phyloP scores from a whole-genome alignment of 2,329 filamentous ascomycete species.

The Pestalotiopsis sp. region DNA sequence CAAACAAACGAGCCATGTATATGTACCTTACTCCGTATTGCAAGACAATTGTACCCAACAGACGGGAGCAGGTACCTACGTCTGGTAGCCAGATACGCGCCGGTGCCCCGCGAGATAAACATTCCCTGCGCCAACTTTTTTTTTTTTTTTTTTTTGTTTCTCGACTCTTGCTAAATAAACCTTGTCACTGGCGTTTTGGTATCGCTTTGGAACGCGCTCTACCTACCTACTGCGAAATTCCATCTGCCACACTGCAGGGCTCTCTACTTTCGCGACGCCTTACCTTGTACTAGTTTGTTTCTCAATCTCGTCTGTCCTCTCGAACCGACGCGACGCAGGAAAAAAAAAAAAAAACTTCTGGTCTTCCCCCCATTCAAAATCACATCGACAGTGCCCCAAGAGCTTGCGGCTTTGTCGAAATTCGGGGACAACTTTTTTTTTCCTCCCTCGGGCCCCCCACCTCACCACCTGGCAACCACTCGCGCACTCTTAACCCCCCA shows the following conservation, averaged over 20 bases:
- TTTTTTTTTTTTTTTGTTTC: background rate
- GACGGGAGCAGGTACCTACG: background rate
- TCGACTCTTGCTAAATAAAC: background rate
- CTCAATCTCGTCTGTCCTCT: background rate
- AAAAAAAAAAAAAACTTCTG: background rate
- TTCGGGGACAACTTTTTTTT: background rate
- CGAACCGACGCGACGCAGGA: background rate
- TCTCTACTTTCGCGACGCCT: background rate
- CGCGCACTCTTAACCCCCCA: background rate
- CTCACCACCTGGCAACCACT: background rate
- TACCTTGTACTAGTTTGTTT: background rate
- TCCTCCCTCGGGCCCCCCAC: background rate
- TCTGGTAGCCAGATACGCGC: background rate
- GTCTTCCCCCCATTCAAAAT: background rate
- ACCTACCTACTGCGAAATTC: background rate
- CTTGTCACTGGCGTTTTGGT: background rate
- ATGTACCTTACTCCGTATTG: background rate
- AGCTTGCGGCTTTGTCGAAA: background rate
- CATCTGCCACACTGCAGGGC: background rate
- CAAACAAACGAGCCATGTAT: too few species aligned
- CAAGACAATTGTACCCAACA: background rate
- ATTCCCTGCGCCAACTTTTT: background rate
- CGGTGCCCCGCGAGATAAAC: background rate
- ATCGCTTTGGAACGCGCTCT: background rate
- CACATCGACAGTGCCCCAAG: background rate